Conservation (phyloP, 768 basidiomycete species). For the Mycena haematopus region DNA sequence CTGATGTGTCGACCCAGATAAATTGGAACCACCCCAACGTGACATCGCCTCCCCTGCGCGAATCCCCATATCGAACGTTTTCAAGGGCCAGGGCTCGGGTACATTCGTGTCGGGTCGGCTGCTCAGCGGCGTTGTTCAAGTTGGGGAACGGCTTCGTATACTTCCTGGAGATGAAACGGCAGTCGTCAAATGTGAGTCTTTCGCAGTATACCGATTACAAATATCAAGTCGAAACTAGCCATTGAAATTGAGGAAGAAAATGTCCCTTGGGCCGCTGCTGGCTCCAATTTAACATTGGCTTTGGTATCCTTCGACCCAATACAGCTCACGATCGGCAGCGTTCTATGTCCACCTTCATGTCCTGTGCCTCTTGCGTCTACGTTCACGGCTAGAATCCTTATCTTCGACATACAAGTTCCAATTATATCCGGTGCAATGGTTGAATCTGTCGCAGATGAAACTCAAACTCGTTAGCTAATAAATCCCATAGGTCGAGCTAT, state of each 20-base stretch:
- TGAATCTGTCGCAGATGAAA: conserved; percentile 32
- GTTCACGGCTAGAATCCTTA: conserved; percentile 88
- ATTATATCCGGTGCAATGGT: conserved; percentile 89
- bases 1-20: conserved; percentile 54
- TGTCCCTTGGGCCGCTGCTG: conserved; percentile 89
- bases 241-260: conserved; percentile 84
- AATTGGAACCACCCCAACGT: conserved; percentile 79
- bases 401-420: conserved; percentile 92
- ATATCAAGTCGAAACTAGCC: conserved; percentile 50
- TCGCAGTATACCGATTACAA: background rate
- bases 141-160: conserved; percentile 86
- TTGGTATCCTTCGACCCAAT: conserved; percentile 85
- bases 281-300: conserved; percentile 87
- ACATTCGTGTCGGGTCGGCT: conserved; percentile 84
- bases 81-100: conserved; percentile 84
- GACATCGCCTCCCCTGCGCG: conserved; percentile 81
- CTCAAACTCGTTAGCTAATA: background rate
- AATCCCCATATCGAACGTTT: conserved; percentile 93
- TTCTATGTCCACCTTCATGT: conserved; percentile 79
- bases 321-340: conserved; percentile 85
- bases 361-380: conserved; percentile 76
- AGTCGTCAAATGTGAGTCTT: conserved; percentile 67
- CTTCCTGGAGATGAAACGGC: conserved; percentile 93
- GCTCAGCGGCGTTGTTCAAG: conserved; percentile 88
- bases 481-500: conserved; percentile 78